Conservation (phyloP, 208 protist species). For the Acanthamoeba lenticulata region DNA sequence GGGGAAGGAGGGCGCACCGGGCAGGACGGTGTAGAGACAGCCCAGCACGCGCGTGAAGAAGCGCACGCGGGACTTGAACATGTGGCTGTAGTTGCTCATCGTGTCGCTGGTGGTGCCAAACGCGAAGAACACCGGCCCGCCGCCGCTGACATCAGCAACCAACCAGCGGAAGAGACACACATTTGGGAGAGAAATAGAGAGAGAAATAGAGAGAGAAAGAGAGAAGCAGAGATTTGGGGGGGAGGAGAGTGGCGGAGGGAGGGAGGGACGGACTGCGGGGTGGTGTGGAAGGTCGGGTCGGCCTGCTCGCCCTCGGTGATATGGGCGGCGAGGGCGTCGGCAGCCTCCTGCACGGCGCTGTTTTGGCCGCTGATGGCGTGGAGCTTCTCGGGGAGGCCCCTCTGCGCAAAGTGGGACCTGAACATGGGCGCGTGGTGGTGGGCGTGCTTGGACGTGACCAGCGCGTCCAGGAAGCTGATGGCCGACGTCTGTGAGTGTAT, state of each 20-base stretch:
- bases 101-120: background rate
- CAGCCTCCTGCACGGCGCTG: background rate
- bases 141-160: background rate
- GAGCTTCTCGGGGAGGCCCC: background rate
- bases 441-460: constrained; percentile 26
- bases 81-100: constrained; percentile 55
- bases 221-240: background rate
- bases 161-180: background rate
- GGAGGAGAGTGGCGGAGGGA: background rate
- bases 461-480: background rate
- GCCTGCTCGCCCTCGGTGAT: constrained; percentile 27
- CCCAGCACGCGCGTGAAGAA: constrained; percentile 17
- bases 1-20: background rate
- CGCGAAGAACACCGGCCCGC: too few relatives aligned
- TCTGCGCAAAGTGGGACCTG: constrained; percentile 33
- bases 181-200: background rate
- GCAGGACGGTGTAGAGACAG: constrained; percentile 23
- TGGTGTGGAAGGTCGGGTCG: constrained; percentile 58
- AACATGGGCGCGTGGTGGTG: constrained; percentile 2
- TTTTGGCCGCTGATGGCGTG: background rate
- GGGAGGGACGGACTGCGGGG: background rate
- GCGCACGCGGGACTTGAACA: constrained; percentile 49
- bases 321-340: background rate
- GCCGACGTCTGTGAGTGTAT: background rate
- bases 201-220: background rate